A percentile compares a stretch with the other conserved stretches of the same genome.
Evolutionary conservation across 768 basidiomycete genomes (phyloP).

Genomic region (Pulveroboletus sp.): DNA sequence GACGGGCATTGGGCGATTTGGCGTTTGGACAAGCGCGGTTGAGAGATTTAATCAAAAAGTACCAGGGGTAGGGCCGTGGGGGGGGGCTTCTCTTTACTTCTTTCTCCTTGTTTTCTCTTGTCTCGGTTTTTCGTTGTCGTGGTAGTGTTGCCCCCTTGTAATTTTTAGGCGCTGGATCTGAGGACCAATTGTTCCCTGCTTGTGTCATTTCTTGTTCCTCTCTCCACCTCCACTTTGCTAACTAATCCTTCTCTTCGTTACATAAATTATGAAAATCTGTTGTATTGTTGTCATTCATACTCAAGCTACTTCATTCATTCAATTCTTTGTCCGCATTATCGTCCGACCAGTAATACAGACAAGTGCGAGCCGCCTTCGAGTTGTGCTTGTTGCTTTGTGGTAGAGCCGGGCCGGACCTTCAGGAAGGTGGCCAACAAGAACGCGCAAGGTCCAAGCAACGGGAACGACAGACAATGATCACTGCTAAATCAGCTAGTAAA

Average conservation of each 20-base stretch:
- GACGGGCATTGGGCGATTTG: conserved; percentile 41
- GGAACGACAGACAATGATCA: too few relatives aligned
- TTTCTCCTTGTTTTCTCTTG: not conserved
- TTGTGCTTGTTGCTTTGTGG: too few relatives aligned
- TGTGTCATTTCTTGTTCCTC: not conserved
- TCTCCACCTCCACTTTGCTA: not conserved
- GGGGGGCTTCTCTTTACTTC: not conserved
- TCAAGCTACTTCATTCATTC: too few relatives aligned
- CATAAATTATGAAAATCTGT: conserved; percentile 6
- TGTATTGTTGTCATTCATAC: not conserved
- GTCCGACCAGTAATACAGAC: too few relatives aligned
- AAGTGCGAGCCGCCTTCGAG: too few relatives aligned
- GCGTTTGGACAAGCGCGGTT: conserved; percentile 77
- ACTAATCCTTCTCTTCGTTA: not conserved
- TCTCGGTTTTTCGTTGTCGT: not conserved
- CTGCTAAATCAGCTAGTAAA: too few relatives aligned
- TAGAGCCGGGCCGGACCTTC: too few relatives aligned
- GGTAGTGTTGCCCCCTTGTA: not conserved
- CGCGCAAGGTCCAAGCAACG: too few relatives aligned
- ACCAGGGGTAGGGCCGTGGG: conserved; percentile 44
- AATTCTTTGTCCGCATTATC: too few relatives aligned
- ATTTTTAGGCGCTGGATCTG: not conserved
- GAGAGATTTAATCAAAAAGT: conserved; percentile 79
- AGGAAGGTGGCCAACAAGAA: too few relatives aligned
- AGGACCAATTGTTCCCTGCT: not conserved